These are phyloP conservation scores for Climacium dendroides DNA, from an alignment of 225 moss, liverwort and hornwort species.

Conservation along the genomic window DNA sequence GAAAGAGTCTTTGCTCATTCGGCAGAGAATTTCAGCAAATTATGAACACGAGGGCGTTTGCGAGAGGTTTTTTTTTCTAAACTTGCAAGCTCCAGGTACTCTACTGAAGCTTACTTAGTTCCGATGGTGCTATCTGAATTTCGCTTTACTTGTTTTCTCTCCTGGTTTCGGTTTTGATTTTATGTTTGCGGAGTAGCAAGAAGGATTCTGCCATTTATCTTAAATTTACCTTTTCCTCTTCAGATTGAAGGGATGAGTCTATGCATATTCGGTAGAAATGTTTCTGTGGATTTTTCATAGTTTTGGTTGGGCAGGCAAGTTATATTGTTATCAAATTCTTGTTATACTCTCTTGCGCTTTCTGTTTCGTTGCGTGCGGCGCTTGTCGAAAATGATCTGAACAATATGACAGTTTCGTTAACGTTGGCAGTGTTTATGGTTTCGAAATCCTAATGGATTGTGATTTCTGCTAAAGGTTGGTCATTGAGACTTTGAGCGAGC, in stretches of 20 bases:
- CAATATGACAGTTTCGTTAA: neutral
- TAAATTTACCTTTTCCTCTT: neutral
- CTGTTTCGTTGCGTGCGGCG: neutral
- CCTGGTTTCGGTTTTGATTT: neutral
- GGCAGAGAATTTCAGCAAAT: neutral
- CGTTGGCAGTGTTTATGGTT: neutral
- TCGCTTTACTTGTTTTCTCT: neutral
- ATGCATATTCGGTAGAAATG: neutral
- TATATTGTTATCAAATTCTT: neutral
- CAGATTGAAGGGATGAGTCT: neutral
- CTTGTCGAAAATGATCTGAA: neutral
- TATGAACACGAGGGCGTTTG: neutral
- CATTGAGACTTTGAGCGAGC: neutral
- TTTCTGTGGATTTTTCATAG: neutral
- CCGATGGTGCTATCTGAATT: neutral
- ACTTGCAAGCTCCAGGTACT: neutral
- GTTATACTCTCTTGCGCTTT: neutral
- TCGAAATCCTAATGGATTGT: neutral
- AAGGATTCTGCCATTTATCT: neutral
- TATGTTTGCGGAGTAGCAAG: neutral
- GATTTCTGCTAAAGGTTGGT: neutral
- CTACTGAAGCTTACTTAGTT: neutral
- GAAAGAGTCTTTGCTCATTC: neutral
- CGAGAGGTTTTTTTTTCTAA: neutral
- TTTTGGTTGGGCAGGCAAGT: neutral